These are phyloP conservation scores for Penicillium sp. DNA, from an alignment of 2,329 filamentous ascomycete species.

Conservation along the genomic window DNA sequence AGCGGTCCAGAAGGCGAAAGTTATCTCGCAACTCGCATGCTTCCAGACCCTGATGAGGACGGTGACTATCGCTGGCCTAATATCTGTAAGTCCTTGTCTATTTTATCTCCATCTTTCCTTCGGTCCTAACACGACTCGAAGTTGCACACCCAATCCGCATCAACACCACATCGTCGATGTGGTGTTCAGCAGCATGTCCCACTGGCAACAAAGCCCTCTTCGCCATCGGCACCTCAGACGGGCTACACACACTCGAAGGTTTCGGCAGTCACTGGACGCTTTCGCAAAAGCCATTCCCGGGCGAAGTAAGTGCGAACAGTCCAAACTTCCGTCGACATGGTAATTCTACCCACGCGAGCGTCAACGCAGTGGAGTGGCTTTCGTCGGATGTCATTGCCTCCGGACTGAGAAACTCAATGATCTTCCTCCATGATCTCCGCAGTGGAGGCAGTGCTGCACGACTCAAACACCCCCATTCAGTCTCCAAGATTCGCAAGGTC, in stretches of 20 bases:
- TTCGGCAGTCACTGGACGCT: slow-evolving; percentile 29
- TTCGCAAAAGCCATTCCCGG: slow-evolving; percentile 27
- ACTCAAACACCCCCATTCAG: slow-evolving; percentile 34
- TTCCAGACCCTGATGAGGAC: slow-evolving; percentile 32
- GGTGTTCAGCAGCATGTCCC: slow-evolving; percentile 39
- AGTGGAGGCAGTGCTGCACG: slow-evolving; percentile 31
- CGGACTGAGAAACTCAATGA: slow-evolving; percentile 33
- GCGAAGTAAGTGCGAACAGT: slow-evolving; percentile 11
- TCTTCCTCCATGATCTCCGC: slow-evolving; percentile 38
- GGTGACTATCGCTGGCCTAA: slow-evolving; percentile 34
- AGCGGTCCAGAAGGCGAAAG: slow-evolving; percentile 33
- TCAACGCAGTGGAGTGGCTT: slow-evolving; percentile 41
- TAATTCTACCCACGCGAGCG: slow-evolving; percentile 28
- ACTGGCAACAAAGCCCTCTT: slow-evolving; percentile 30
- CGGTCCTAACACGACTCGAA: slow-evolving; percentile 1
- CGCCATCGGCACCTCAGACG: slow-evolving; percentile 39
- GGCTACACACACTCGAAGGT: slow-evolving; percentile 34
- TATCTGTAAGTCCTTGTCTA: slow-evolving; percentile 22
- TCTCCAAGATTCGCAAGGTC: slow-evolving; percentile 36
- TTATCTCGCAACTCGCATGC: slow-evolving; percentile 30
- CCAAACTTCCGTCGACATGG: slow-evolving; percentile 14
- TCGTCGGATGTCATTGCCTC: slow-evolving; percentile 35
- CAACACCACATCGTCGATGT: slow-evolving; percentile 29
- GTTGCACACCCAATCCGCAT: slow-evolving; percentile 30
- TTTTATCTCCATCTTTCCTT: not conserved